Percentiles rank a stretch among this genome's conserved stretches.
phyloP scores from a whole-genome alignment of 2,329 filamentous ascomycete species.

The Arthrobotrys musiformis region DNA sequence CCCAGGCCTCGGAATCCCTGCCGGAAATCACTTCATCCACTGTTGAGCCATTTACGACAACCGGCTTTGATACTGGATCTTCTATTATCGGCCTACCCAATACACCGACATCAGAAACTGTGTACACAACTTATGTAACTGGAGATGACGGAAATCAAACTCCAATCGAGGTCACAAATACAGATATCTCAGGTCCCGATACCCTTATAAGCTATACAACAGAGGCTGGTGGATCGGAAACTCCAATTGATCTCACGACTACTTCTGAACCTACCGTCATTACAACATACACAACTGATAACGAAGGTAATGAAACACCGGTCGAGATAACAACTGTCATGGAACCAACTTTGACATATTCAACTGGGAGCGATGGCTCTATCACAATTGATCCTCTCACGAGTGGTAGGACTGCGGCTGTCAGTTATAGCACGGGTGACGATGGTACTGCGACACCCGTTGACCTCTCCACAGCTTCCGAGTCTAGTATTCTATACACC shows the following conservation, averaged over 20 bases:
- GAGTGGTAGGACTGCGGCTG: background rate
- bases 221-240: background rate
- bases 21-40: background rate
- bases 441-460: background rate
- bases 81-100: background rate
- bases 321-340: background rate
- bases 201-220: background rate
- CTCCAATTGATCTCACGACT: background rate
- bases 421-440: background rate
- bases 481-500: background rate
- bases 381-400: background rate
- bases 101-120: background rate
- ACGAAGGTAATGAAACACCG: background rate
- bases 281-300: background rate
- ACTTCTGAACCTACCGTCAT: background rate
- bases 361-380: slow-evolving; percentile 10
- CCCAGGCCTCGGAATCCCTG: background rate
- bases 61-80: background rate
- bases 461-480: background rate
- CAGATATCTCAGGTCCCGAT: background rate
- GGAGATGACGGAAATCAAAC: slow-evolving; percentile 2
- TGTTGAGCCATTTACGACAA: background rate
- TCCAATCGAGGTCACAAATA: background rate
- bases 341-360: background rate
- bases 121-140: background rate